These are phyloP conservation scores for Penicillium cosmopolitanum DNA, from an alignment of 495 filamentous ascomycete genomes.

Conservation along the genomic window DNA sequence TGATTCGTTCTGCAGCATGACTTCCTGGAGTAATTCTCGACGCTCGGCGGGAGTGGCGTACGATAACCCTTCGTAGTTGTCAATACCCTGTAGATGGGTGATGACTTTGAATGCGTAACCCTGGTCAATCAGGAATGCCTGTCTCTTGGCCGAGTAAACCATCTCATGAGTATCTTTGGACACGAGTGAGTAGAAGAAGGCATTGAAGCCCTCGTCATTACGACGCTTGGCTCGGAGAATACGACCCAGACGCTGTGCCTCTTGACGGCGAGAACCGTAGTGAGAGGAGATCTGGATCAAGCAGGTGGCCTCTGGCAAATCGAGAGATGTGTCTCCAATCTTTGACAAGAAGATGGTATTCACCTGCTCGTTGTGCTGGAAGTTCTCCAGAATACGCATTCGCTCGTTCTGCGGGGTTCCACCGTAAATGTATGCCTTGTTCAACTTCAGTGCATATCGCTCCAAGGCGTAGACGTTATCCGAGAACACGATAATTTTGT, in stretches of 20 bases:
- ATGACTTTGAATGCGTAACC: constrained; percentile 99
- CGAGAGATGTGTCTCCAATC: constrained; percentile 96
- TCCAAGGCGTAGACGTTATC: constrained; percentile 97
- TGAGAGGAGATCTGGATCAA: constrained; percentile 98
- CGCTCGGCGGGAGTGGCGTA: constrained; percentile 81
- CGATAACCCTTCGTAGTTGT: constrained; percentile 77
- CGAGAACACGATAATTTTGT: constrained; percentile 99
- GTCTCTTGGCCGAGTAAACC: constrained; percentile 96
- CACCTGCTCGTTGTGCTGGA: constrained; percentile 89
- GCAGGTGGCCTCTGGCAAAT: constrained; percentile 95
- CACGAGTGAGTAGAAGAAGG: constrained; percentile 97
- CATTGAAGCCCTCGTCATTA: constrained; percentile 99
- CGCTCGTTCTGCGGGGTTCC: constrained; percentile 86
- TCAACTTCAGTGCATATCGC: constrained; percentile 79
- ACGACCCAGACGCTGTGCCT: constrained; percentile 91
- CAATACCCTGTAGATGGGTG: constrained; percentile 90
- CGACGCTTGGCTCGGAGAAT: constrained; percentile 95
- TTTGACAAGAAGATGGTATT: constrained; percentile 98
- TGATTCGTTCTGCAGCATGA: constrained; percentile 88
- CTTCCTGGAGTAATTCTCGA: constrained; percentile 84
- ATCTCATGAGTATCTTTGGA: constrained; percentile 98
- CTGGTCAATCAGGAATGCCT: constrained; percentile 98
- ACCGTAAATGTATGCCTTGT: constrained; percentile 92
- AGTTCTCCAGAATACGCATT: constrained; percentile 89
- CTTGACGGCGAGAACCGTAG: constrained; percentile 96